Evolutionary conservation across 352 stramenopile genomes (phyloP), one percentile per base, ranked within the genome.

Genomic region (Globisporangium megalacanthum): DNA sequence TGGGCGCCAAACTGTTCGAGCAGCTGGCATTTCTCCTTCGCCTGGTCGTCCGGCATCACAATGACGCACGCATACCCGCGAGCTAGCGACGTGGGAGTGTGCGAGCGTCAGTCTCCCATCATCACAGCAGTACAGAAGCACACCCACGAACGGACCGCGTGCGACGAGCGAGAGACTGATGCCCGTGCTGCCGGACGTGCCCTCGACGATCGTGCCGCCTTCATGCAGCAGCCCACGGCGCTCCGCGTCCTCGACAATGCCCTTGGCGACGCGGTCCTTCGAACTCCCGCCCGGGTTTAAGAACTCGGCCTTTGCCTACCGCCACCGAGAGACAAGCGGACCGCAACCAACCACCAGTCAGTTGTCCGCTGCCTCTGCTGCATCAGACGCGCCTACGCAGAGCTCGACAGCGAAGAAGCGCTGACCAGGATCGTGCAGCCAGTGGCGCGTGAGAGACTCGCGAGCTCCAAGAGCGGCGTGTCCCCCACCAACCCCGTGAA

Each of bases 11-110:
- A 90, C 52, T 89, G 72, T 49, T 86, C 59, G 45, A 97, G 63
- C 4, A 94, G 62, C 45, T 88, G 64, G 39, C 73, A 80, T 57
- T 97, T 97, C 70, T 99, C 95, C 48, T 88, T 89, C 1, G 94
- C 92, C 71, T 98, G 92, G 67, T 99, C 97, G 65, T 99, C 96
- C 10, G 97, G 97, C 88, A 99, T 96, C 19, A 99, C 94, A 44
- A 99, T 98, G 14, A 98, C 69, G 54, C 93, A 97, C 22, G 81
- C 82, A 70, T 99, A 98, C 39, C 94, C 93, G 46, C 90, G 82
- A n/a, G 95, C 79, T 93, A 29, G 4, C 25, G 25, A 29, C 25
- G 4, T 29, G 49, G 17, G 4, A 61, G 45, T 13, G 36, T 8
- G 48, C 20, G 49, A 68, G 49, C 66, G 39, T 42, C 61, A 25